Evolutionary conservation across 2,329 filamentous ascomycete genomes (phyloP), one percentile per base, ranked within the genome.

Genomic region (Elsinoe fawcettii): DNA sequence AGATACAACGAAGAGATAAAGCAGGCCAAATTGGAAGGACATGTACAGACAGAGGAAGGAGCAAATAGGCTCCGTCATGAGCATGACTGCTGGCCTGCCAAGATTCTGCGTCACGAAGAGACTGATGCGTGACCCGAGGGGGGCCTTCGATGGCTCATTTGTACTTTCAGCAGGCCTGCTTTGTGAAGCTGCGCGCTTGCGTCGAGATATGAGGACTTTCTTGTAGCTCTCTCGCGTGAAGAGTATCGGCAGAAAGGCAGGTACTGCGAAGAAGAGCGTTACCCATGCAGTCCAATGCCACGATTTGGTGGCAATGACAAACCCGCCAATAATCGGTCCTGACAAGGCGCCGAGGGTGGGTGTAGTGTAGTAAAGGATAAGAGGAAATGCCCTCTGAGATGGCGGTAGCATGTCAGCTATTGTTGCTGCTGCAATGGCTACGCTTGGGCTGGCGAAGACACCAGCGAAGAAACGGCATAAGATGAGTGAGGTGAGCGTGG

Each of bases 21-120:
- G 54, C 23, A 56, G 25, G 16, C 54, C 55, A 11, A 57, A 53
- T 53, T 57, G 44, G n/a, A 57, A 57, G 22, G 72, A 77, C 5
- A 80, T 68, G 73, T 80, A 80, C 54, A 80, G 71, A 71, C 80
- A 80, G 43, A 76, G 72, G 18, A 80, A 73, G 58, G 78, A 76
- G 3, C 77, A 75, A 8, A 77, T 75, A 18, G 75, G 75, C 61
- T 79, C 76, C 2, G 74, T 75, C 59, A 71, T 65, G 3, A 78
- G 70, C 75, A 79, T 77, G 60, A 74, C 68, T 59, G 78, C 69
- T 6, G 77, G 54, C 6, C 54, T 23, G n/a, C 39, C 37, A 9
- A 56, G 54, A 25, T 76, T 63, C 78, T 80, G 62, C 79, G 72
- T n/a, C 75, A 79, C 0, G 77, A 78, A 47, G 75, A 64, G 69